Evolutionary conservation across 768 basidiomycete species (phyloP).

Genomic region (Tricholoma saponaceum): DNA sequence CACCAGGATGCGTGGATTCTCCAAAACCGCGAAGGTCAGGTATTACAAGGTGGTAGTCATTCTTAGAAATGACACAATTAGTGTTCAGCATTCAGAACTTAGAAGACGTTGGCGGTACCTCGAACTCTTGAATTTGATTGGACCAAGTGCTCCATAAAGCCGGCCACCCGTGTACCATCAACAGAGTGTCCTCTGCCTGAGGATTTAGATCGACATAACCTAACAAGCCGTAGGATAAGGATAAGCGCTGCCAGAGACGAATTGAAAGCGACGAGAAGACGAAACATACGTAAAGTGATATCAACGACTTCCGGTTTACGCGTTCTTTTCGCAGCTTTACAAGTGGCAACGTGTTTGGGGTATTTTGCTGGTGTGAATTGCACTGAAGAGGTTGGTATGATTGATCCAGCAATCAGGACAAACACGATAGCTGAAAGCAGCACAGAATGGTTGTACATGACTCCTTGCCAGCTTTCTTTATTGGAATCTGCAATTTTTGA

Average conservation of each 20-base stretch:
- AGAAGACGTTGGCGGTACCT: slow-evolving; percentile 31
- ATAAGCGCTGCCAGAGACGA: neutral
- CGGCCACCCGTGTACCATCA: slow-evolving; percentile 82
- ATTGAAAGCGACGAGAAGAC: neutral
- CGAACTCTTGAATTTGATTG: slow-evolving; percentile 63
- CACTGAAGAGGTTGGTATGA: neutral
- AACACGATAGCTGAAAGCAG: neutral
- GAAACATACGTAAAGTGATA: slow-evolving; percentile 42
- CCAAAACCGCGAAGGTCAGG: slow-evolving; percentile 72
- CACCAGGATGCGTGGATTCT: slow-evolving; percentile 60
- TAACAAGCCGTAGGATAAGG: slow-evolving; percentile 15
- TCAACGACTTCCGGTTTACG: slow-evolving; percentile 27
- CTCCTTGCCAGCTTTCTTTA: too few species aligned
- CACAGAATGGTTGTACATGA: neutral
- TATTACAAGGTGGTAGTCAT: slow-evolving; percentile 57
- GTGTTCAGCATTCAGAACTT: neutral
- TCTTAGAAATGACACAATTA: slow-evolving; percentile 25
- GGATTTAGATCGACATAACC: slow-evolving; percentile 67
- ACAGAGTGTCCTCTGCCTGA: slow-evolving; percentile 41
- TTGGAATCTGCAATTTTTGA: neutral
- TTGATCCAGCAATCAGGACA: neutral
- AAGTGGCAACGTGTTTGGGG: slow-evolving; percentile 28
- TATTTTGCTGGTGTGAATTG: slow-evolving; percentile 38
- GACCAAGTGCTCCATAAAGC: slow-evolving; percentile 75
- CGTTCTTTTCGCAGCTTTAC: slow-evolving; percentile 38